Conservation (phyloP, 345 rosid species). For the Citrus reticulata region DNA sequence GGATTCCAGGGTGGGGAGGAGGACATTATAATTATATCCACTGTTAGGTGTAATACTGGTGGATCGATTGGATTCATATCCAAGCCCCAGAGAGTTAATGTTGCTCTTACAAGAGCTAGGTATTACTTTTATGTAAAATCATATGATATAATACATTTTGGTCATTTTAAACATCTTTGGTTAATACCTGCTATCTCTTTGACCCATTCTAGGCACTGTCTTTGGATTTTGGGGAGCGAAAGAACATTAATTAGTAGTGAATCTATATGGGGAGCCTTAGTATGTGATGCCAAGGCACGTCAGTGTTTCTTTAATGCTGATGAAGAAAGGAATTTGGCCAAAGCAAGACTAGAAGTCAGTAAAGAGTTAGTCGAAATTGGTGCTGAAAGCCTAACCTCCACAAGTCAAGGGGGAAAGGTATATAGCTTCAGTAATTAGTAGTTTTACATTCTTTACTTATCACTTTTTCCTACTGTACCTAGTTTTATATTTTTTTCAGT, state of each 20-base stretch:
- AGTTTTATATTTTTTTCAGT: background rate
- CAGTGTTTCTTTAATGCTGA: constrained; percentile 20
- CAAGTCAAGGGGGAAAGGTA: constrained; percentile 46
- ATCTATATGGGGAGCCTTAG: constrained; percentile 20
- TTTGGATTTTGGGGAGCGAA: constrained; percentile 28
- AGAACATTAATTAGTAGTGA: constrained; percentile 13
- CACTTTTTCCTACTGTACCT: background rate
- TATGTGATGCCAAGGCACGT: constrained; percentile 19
- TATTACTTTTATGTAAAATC: background rate
- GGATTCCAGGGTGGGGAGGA: constrained; percentile 34
- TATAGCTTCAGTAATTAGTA: background rate
- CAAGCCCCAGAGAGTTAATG: constrained; percentile 21
- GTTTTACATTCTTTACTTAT: background rate
- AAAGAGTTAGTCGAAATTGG: background rate
- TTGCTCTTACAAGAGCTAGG: constrained; percentile 37
- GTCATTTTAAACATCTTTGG: background rate
- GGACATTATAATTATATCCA: constrained; percentile 26
- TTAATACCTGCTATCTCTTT: background rate
- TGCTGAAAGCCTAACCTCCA: constrained; percentile 1
- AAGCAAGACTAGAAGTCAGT: background rate
- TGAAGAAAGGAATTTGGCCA: background rate
- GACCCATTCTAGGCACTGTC: constrained; percentile 19
- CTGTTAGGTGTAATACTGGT: constrained; percentile 21
- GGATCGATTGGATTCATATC: constrained; percentile 28
- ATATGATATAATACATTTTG: background rate